Evolutionary conservation across 1,284 basidiomycete genomes (phyloP).

Genomic region (Fomitopsis palustris): DNA sequence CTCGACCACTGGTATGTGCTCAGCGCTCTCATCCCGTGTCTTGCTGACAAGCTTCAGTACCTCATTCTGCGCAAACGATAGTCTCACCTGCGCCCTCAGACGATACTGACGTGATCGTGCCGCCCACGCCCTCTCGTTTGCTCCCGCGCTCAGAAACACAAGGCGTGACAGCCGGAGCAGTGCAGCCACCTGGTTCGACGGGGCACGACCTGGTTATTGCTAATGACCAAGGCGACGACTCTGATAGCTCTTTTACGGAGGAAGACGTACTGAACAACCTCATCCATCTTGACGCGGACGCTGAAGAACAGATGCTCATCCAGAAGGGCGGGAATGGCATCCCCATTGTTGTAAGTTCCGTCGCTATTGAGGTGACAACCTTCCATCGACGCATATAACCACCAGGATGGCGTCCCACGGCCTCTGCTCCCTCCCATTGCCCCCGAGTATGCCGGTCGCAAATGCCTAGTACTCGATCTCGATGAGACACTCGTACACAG

Average conservation of each 20-base stretch:
- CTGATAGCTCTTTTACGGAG: constrained; percentile 37
- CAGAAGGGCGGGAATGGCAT: constrained; percentile 82
- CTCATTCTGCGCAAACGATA: constrained; percentile 10
- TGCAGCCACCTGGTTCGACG: constrained; percentile 68
- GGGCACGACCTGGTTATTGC: constrained; percentile 39
- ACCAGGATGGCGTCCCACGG: constrained; percentile 78
- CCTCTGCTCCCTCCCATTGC: constrained; percentile 86
- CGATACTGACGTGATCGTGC: constrained; percentile 41
- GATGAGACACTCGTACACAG: constrained; percentile 96
- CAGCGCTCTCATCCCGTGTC: constrained; percentile 12
- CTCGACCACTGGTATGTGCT: constrained; percentile 19
- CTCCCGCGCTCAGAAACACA: constrained; percentile 52
- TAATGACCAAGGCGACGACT: constrained; percentile 38
- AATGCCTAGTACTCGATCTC: constrained; percentile 92
- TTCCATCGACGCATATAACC: background rate
- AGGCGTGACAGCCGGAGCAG: constrained; percentile 64
- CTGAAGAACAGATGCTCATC: constrained; percentile 79
- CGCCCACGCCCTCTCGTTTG: constrained; percentile 47
- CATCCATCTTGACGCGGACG: constrained; percentile 43
- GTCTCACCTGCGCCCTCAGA: constrained; percentile 8
- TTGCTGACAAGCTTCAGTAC: constrained; percentile 5
- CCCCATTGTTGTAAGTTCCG: constrained; percentile 54
- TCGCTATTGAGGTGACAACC: background rate
- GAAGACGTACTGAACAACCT: constrained; percentile 50
- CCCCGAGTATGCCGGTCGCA: constrained; percentile 75